Evolutionary conservation across 805 yeast genomes (phyloP).

Genomic region (Saccharomyces jurei): DNA sequence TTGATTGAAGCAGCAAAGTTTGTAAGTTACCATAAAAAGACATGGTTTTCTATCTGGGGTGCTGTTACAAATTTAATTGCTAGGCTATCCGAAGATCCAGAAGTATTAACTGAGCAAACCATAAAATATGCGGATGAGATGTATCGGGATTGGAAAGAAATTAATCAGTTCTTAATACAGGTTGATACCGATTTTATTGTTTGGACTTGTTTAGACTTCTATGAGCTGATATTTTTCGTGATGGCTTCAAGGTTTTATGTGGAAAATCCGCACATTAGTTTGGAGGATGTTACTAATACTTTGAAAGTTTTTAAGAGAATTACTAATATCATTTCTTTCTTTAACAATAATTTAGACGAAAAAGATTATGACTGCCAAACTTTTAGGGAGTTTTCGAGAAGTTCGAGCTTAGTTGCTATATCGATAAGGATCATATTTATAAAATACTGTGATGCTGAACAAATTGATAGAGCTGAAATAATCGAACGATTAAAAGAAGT

Average conservation of each 20-base stretch:
- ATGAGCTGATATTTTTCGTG: conserved; percentile 6
- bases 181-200: conserved; percentile 12
- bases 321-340: neutral
- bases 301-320: conserved; percentile 8
- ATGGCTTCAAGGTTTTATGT: conserved; percentile 7
- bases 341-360: neutral
- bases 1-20: conserved; percentile 8
- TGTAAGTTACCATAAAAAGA: conserved; percentile 11
- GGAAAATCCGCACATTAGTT: neutral
- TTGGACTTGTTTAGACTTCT: conserved; percentile 5
- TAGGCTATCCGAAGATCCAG: conserved; percentile 11
- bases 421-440: neutral
- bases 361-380: neutral
- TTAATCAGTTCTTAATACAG: conserved; percentile 7
- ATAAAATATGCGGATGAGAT: conserved; percentile 1
- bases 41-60: conserved; percentile 8
- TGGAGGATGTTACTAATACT: conserved; percentile 6
- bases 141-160: conserved; percentile 7
- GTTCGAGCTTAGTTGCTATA: neutral
- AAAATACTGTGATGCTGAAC: neutral
- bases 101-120: conserved; percentile 1
- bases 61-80: conserved; percentile 17
- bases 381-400: neutral
- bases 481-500: neutral
- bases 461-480: neutral